Percentiles rank a stretch among this genome's conserved stretches.
Conservation (phyloP, 257 asterid species). For the Solanum lycopersicoides region DNA sequence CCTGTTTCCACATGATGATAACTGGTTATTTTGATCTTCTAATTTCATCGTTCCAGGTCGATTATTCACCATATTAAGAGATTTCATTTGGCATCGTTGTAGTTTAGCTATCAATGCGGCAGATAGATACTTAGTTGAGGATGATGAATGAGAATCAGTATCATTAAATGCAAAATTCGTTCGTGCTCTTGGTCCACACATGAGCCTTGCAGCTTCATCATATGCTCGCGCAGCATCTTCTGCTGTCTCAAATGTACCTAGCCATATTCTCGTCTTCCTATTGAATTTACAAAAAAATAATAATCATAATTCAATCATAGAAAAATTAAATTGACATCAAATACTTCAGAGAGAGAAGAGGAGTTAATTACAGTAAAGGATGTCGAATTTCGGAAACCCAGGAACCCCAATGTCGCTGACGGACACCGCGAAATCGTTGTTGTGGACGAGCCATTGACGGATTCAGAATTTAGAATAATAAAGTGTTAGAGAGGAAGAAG, state of each 20-base stretch:
- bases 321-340: neutral
- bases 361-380: constrained; percentile 40
- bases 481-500: neutral
- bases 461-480: neutral
- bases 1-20: neutral
- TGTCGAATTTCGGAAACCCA: constrained; percentile 92
- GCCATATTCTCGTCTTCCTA: constrained; percentile 74
- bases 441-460: constrained; percentile 45
- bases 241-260: constrained; percentile 79
- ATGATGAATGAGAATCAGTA: constrained; percentile 14
- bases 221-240: constrained; percentile 79
- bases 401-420: constrained; percentile 90
- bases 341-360: neutral
- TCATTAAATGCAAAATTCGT: constrained; percentile 45
- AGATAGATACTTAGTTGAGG: constrained; percentile 33
- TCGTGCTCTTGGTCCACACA: constrained; percentile 65
- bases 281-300: neutral
- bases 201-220: constrained; percentile 70
- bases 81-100: constrained; percentile 53
- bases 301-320: neutral
- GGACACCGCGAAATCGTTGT: constrained; percentile 67
- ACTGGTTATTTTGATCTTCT: neutral
- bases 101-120: constrained; percentile 51
- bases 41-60: constrained; percentile 1
- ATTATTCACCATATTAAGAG: constrained; percentile 33